Percentiles rank a stretch among this genome's conserved stretches.
phyloP scores from a whole-genome alignment of 163 green algal genomes.

The Coccomyxa subellipsoidea region DNA sequence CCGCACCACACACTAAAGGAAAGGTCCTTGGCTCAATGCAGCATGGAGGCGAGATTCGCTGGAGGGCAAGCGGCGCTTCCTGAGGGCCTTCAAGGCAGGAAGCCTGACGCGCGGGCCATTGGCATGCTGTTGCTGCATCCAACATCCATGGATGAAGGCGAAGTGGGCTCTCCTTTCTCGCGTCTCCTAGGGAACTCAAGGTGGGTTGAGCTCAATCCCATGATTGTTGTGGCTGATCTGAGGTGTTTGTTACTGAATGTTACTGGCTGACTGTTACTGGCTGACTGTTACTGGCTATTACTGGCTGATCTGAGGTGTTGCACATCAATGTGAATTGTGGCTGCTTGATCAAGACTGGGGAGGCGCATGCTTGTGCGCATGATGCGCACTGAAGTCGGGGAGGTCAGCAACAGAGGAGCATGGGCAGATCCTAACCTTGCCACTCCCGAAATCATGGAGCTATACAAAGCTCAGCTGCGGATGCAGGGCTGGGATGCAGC shows the following conservation, averaged over 20 bases:
- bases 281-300: no score
- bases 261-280: no score
- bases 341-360: constrained; percentile 49
- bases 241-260: no score
- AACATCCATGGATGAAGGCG: neutral
- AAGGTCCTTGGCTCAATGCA: no score
- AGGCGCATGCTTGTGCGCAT: constrained; percentile 65
- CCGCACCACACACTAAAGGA: no score
- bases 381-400: constrained; percentile 69
- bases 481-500: constrained; percentile 62
- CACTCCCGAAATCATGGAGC: constrained; percentile 58
- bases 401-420: constrained; percentile 66
- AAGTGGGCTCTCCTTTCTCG: neutral
- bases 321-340: no score
- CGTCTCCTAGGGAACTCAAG: neutral
- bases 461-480: constrained; percentile 68
- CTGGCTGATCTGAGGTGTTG: no score
- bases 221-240: no score
- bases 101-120: neutral
- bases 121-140: neutral
- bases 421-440: constrained; percentile 65
- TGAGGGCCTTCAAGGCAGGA: neutral
- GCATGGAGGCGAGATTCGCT: neutral
- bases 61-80: neutral
- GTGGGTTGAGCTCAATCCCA: neutral